Percentiles rank a stretch among this genome's conserved stretches.
Conservation (phyloP, 345 rosid species). For the Xanthoceras sorbifolium region DNA sequence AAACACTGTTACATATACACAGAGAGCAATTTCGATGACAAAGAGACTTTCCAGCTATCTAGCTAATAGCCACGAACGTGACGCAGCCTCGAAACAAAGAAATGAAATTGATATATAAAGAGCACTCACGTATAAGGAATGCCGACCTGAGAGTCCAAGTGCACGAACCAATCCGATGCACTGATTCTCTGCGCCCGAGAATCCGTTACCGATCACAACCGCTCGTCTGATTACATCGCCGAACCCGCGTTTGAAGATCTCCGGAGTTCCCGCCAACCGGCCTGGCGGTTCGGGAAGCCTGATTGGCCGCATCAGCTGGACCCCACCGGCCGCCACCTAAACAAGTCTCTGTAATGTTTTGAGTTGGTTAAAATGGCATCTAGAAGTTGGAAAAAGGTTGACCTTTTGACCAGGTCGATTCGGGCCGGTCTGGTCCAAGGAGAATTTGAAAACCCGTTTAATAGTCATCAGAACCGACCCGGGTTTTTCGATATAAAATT, state of each 20-base stretch:
- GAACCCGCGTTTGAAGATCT: slow-evolving; percentile 18
- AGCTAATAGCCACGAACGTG: background rate
- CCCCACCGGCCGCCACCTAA: background rate
- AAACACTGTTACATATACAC: background rate
- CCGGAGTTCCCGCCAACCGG: slow-evolving; percentile 25
- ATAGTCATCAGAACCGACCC: background rate
- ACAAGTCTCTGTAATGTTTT: no score
- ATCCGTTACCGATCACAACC: slow-evolving; percentile 78
- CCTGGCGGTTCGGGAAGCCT: slow-evolving; percentile 35
- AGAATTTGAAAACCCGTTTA: background rate
- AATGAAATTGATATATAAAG: background rate
- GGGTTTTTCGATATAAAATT: background rate
- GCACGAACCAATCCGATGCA: slow-evolving; percentile 84
- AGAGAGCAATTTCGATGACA: background rate
- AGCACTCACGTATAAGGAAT: slow-evolving; percentile 49
- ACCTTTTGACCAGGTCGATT: background rate
- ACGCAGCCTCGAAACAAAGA: background rate
- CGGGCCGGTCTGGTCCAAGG: background rate
- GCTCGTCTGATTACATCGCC: slow-evolving; percentile 52
- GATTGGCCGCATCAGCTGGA: slow-evolving; percentile 33
- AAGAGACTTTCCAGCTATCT: no score
- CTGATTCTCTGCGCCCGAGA: slow-evolving; percentile 92
- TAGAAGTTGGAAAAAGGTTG: background rate
- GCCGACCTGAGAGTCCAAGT: slow-evolving; percentile 71
- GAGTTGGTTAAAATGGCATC: no score